Conservation (phyloP, 2,329 filamentous ascomycete species). For the Botrytis fragariae region DNA sequence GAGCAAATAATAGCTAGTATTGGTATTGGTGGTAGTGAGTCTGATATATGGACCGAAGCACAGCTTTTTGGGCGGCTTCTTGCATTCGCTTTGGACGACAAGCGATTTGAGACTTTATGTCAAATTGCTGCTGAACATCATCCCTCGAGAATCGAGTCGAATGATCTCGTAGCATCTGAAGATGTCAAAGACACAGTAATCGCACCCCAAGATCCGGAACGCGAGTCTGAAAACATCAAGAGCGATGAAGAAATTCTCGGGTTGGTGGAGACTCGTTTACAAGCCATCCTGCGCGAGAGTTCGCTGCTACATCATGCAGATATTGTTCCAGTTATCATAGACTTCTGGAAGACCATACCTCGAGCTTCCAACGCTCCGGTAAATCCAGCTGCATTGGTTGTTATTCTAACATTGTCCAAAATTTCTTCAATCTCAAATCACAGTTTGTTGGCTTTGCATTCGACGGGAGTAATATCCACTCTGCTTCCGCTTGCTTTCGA, state of each 20-base stretch:
- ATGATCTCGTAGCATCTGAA: not conserved
- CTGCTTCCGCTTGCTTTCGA: constrained; percentile 63
- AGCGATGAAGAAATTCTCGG: constrained; percentile 31
- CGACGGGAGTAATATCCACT: constrained; percentile 66
- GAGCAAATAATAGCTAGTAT: constrained; percentile 70
- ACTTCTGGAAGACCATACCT: constrained; percentile 63
- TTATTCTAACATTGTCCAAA: constrained; percentile 47
- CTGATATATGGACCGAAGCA: constrained; percentile 64
- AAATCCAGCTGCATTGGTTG: constrained; percentile 58
- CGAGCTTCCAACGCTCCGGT: constrained; percentile 45
- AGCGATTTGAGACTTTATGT: constrained; percentile 69
- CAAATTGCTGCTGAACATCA: constrained; percentile 43
- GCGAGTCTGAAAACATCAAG: constrained; percentile 7
- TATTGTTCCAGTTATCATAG: constrained; percentile 60
- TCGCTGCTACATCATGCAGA: constrained; percentile 59
- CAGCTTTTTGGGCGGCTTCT: constrained; percentile 82
- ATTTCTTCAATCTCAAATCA: constrained; percentile 63
- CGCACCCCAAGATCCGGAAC: not conserved
- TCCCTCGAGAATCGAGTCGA: constrained; percentile 29
- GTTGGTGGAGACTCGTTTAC: constrained; percentile 42
- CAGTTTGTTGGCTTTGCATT: constrained; percentile 70
- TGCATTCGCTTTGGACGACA: constrained; percentile 76
- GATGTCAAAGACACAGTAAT: constrained; percentile 1
- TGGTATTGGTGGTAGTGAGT: constrained; percentile 61
- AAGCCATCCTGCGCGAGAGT: constrained; percentile 50